These are phyloP conservation scores for Plasmodium vivax DNA, from an alignment of 169 alveolate species.

Conservation along the genomic window DNA sequence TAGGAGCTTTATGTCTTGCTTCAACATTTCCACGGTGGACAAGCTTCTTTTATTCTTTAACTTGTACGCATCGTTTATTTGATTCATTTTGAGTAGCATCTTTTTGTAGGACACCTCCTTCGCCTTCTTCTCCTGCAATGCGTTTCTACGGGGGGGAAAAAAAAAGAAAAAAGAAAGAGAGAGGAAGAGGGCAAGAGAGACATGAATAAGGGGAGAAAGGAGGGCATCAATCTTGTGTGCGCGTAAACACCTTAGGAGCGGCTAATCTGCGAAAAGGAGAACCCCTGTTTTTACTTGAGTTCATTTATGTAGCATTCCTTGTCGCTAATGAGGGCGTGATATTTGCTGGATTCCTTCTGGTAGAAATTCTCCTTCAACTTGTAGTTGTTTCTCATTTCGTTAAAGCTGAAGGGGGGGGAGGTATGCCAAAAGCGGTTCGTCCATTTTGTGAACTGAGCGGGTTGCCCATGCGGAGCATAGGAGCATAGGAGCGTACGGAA, in stretches of 20 bases:
- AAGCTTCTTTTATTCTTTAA: conserved; percentile 73
- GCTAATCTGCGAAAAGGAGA: not conserved
- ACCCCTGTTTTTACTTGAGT: conserved; percentile 19
- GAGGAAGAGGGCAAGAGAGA: not conserved
- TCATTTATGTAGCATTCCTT: conserved; percentile 55
- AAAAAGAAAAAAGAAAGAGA: conserved; percentile 1
- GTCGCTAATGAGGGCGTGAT: conserved; percentile 22
- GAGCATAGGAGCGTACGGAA: too few species aligned
- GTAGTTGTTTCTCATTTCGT: conserved; percentile 40
- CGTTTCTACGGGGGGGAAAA: conserved; percentile 18
- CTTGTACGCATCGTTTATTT: conserved; percentile 65
- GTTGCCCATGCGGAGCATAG: not conserved
- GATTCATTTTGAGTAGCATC: conserved; percentile 72
- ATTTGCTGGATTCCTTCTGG: conserved; percentile 42
- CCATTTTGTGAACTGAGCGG: not conserved
- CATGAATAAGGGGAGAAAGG: not conserved
- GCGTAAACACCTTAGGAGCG: not conserved
- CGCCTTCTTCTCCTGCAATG: conserved; percentile 56
- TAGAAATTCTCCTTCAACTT: conserved; percentile 54
- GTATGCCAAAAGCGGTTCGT: not conserved
- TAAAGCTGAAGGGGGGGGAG: conserved; percentile 18
- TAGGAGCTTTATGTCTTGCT: conserved; percentile 53
- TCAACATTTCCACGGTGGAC: conserved; percentile 63
- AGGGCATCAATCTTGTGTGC: not conserved
- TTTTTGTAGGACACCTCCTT: conserved; percentile 66